These are phyloP conservation scores for Cyathus striatus DNA, from an alignment of 768 basidiomycete genomes.

Conservation along the genomic window DNA sequence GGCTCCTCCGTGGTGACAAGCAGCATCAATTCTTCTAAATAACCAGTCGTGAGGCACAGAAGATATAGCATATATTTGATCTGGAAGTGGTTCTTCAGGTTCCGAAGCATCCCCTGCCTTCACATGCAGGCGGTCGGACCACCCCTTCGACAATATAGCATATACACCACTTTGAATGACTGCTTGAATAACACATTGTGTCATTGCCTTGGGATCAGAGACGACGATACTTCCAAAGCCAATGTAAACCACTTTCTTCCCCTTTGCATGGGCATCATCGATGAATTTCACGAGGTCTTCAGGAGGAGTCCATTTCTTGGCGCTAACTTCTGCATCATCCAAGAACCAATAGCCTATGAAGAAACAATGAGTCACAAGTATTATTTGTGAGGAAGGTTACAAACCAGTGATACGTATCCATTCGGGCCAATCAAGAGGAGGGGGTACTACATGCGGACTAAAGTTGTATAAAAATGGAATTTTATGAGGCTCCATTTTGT, in stretches of 20 bases:
- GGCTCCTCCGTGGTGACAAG: constrained; percentile 96
- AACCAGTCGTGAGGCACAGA: constrained; percentile 96
- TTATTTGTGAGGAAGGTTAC: constrained; percentile 6
- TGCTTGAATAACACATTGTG: constrained; percentile 84
- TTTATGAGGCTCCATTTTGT: constrained; percentile 96
- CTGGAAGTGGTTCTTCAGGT: constrained; percentile 64
- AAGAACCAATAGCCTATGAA: constrained; percentile 99
- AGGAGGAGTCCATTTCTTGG: constrained; percentile 88
- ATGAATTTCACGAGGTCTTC: constrained; percentile 79
- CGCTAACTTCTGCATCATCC: constrained; percentile 84
- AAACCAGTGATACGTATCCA: constrained; percentile 93
- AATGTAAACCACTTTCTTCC: constrained; percentile 94
- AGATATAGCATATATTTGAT: constrained; percentile 77
- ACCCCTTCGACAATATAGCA: constrained; percentile 95
- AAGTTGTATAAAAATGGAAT: constrained; percentile 99
- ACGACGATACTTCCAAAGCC: constrained; percentile 98
- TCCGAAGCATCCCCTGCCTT: constrained; percentile 59
- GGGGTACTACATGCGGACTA: constrained; percentile 85
- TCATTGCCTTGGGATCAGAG: constrained; percentile 90
- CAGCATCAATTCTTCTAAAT: constrained; percentile 90
- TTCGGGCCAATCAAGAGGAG: constrained; percentile 97
- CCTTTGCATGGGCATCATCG: constrained; percentile 61
- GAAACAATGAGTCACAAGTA: background rate
- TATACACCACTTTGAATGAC: constrained; percentile 82
- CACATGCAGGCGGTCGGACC: constrained; percentile 84